Base-by-base conservation (phyloP, 2,329 filamentous ascomycete genomes). In the Pezicula rhizophila region DNA sequence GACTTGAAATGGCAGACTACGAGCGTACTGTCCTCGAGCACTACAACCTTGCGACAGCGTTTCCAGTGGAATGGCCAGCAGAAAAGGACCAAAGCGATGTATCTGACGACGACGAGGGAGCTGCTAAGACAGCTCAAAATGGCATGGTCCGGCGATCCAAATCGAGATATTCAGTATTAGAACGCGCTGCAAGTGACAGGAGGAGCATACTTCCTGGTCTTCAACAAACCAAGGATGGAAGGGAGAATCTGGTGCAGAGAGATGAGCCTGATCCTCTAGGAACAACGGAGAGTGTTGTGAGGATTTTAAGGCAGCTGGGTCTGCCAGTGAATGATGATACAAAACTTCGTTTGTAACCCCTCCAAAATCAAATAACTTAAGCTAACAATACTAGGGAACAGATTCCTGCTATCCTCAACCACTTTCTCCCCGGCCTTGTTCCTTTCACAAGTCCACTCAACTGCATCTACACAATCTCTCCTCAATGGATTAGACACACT, bases 221-320 rank as follows among this genome's bases (percentile, higher is more conserved):
- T 5, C 81, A 89, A 64, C 82, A 78, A 62, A 80, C 79, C 2
- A 79, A 78, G 44, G 79, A 82, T 61, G 85, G 84, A 26, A 75
- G 85, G 41, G 85, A 87, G 55, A 93, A 84, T 59, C 70, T 92
- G 52, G 87, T 95, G 26, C 88, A 93, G 63, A 87, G 87, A 64
- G 93, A 99, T 65, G 95, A 99, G 67, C 80, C 89, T 2, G 93
- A 99, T 69, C 90, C 93, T 4, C 69, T 99, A 46, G 93, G 93
- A n/a, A 83, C 82, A 46, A 84, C 85, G 1, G 86, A 92, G 49
- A 96, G 89, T 63, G 91, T 99, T 7, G 83, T 96, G 46, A 78
- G 84, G 59, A 81, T 89, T 34, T 70, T 99, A 60, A 84, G 85
- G 63, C 79, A 85, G 56, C 74, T 86, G 54, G 90, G 90, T 2